Evolutionary conservation across 176 grass and related monocot species (phyloP).

Genomic region (Pontederia paniculata): DNA sequence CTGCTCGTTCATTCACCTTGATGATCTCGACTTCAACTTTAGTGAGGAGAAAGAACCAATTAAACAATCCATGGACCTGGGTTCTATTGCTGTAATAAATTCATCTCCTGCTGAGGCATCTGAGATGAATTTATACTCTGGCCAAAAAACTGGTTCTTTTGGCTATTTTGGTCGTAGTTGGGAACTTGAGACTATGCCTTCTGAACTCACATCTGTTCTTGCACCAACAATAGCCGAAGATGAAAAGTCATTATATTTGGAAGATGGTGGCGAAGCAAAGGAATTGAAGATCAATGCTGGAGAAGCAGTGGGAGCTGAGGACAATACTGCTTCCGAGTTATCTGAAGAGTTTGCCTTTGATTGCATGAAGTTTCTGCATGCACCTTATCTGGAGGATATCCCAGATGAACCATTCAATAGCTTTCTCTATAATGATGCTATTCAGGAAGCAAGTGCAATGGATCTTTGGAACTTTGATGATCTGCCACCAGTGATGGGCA

Average conservation of each 20-base stretch:
- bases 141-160: not conserved
- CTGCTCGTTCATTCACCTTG: not conserved
- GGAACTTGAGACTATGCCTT: not conserved
- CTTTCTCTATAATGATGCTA: not conserved
- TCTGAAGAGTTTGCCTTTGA: not conserved
- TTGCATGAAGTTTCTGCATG: not conserved
- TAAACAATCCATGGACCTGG: not conserved
- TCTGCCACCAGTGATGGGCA: not conserved
- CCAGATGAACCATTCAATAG: not conserved
- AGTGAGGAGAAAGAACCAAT: not conserved
- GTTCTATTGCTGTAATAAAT: not conserved
- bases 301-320: not conserved
- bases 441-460: not conserved
- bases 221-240: not conserved
- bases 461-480: slow-evolving; percentile 11
- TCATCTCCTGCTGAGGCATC: not conserved
- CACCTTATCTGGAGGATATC: not conserved
- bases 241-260: not conserved
- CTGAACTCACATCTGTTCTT: not conserved
- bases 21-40: not conserved
- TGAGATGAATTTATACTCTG: not conserved
- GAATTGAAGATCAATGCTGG: not conserved
- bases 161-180: not conserved
- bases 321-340: not conserved
- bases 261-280: not conserved